Conservation (phyloP, 106 monocot species). For the Chionographis japonica region DNA sequence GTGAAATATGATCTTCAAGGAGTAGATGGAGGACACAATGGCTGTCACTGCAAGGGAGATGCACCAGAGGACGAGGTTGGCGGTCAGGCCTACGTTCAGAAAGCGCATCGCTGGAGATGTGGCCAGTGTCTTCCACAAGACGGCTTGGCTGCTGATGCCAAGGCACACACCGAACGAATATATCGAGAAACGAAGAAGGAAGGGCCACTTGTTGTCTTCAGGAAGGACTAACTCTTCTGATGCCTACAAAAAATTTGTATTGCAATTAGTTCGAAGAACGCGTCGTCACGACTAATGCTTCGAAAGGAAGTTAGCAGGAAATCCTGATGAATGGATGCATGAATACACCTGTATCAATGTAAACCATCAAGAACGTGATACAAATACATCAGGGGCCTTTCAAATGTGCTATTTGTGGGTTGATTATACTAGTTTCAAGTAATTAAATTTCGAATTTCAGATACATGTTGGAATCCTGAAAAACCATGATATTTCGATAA, state of each 20-base stretch:
- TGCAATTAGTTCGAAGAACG: too few relatives aligned
- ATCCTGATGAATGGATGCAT: too few relatives aligned
- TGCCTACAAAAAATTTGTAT: neutral
- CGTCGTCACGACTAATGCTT: too few relatives aligned
- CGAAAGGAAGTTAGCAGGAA: too few relatives aligned
- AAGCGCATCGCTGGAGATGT: constrained; percentile 16
- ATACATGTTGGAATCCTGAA: too few relatives aligned
- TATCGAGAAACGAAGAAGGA: constrained; percentile 33
- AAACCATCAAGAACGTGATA: too few relatives aligned
- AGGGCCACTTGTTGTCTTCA: constrained; percentile 30
- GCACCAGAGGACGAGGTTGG: constrained; percentile 29
- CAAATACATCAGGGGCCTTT: too few relatives aligned
- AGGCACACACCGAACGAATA: constrained; percentile 33
- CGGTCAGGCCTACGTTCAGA: constrained; percentile 12
- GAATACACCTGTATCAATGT: too few relatives aligned
- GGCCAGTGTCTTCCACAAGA: constrained; percentile 31
- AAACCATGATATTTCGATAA: too few relatives aligned
- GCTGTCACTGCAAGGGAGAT: constrained; percentile 22
- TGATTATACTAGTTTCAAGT: too few relatives aligned
- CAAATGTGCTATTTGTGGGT: too few relatives aligned
- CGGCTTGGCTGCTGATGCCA: constrained; percentile 25
- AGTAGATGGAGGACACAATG: constrained; percentile 40
- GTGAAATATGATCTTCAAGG: constrained; percentile 61
- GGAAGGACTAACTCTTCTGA: constrained; percentile 22
- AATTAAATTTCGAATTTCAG: too few relatives aligned